Percentiles rank a stretch among this genome's conserved stretches.
Evolutionary conservation across 2,329 filamentous ascomycete genomes (phyloP).

Genomic region (Penicillium occitanis): DNA sequence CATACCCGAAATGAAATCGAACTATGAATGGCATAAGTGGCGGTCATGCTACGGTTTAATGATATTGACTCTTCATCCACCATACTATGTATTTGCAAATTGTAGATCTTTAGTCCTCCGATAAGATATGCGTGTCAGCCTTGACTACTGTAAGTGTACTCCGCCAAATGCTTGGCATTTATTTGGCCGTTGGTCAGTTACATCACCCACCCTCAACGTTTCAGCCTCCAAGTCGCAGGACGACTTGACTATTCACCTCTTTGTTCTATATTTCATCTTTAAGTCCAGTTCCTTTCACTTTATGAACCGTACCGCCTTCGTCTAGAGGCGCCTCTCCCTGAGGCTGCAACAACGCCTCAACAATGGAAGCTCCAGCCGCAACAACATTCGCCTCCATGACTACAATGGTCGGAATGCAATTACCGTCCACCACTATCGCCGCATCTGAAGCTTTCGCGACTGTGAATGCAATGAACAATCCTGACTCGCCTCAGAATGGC

Average conservation of each 20-base stretch:
- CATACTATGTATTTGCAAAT: background rate
- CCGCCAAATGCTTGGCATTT: background rate
- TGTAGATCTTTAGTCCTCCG: background rate
- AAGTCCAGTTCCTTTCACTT: background rate
- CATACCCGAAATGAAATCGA: background rate
- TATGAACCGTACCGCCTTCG: constrained; percentile 5
- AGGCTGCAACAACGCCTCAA: constrained; percentile 14
- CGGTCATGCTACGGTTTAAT: background rate
- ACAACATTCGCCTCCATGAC: constrained; percentile 11
- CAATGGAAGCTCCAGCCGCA: constrained; percentile 7
- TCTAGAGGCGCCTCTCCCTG: constrained; percentile 15
- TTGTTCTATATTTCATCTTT: background rate
- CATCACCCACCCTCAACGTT: background rate
- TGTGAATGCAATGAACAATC: constrained; percentile 30
- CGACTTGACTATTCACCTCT: background rate
- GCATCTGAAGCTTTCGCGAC: background rate
- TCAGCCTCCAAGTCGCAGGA: constrained; percentile 3
- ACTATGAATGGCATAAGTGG: background rate
- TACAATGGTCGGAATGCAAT: constrained; percentile 5
- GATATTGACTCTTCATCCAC: background rate
- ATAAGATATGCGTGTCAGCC: background rate
- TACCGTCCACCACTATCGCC: constrained; percentile 4
- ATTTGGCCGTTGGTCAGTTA: background rate
- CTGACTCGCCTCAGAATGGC: constrained; percentile 54
- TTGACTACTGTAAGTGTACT: background rate